Evolutionary conservation across 2,329 filamentous ascomycete genomes (phyloP).

Genomic region (Aspergillus sp.): DNA sequence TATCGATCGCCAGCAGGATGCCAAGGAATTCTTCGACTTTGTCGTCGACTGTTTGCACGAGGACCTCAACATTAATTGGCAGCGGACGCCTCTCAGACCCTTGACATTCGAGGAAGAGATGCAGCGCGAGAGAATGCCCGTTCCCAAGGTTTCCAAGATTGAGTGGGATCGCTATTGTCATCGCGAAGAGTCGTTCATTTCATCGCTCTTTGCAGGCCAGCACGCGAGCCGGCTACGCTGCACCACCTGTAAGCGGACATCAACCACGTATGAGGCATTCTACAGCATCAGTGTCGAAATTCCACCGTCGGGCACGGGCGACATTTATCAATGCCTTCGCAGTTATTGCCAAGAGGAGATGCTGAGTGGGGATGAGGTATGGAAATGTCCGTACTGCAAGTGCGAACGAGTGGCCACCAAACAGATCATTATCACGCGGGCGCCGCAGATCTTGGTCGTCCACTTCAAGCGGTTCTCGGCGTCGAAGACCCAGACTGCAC

Average conservation of each 20-base stretch:
- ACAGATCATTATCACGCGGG: constrained; percentile 72
- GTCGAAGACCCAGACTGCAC: constrained; percentile 56
- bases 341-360: constrained; percentile 69
- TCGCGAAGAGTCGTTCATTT: constrained; percentile 73
- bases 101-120: constrained; percentile 63
- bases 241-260: constrained; percentile 62
- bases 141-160: constrained; percentile 66
- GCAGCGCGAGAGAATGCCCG: constrained; percentile 61
- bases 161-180: constrained; percentile 75
- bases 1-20: constrained; percentile 79
- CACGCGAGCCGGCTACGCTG: constrained; percentile 64
- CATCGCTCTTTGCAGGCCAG: constrained; percentile 75
- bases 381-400: constrained; percentile 76
- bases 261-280: constrained; percentile 69
- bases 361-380: constrained; percentile 66
- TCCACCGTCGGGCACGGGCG: constrained; percentile 58
- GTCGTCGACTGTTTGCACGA: constrained; percentile 79
- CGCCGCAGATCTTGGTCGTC: constrained; percentile 77
- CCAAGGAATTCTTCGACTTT: constrained; percentile 85
- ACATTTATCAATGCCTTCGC: constrained; percentile 69
- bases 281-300: constrained; percentile 73
- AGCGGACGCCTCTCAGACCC: constrained; percentile 58
- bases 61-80: constrained; percentile 75
- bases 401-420: constrained; percentile 67
- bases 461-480: constrained; percentile 72